A percentile compares a stretch with the other conserved stretches of the same genome.
These are phyloP conservation scores for Komagataella ulmi DNA, from an alignment of 805 yeast genomes.

Conservation along the genomic window DNA sequence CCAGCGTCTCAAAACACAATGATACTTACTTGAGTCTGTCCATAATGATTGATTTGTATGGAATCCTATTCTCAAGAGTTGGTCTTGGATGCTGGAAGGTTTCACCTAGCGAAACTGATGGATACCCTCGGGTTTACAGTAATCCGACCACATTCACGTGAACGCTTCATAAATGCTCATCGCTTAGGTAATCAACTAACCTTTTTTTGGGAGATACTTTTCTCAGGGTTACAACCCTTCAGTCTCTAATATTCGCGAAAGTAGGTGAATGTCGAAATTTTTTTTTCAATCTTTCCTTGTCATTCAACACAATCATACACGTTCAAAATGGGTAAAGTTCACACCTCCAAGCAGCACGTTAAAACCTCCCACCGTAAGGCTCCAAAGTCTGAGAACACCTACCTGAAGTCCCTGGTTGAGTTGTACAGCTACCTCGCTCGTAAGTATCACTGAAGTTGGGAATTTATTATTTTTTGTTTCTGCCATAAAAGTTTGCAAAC, in stretches of 20 bases:
- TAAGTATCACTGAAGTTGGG: constrained; percentile 35
- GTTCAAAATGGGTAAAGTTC: constrained; percentile 88
- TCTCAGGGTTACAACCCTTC: background rate
- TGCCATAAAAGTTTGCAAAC: background rate
- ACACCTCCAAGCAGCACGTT: constrained; percentile 90
- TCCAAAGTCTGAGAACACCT: constrained; percentile 99
- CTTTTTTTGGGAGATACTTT: no score
- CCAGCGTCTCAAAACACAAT: background rate
- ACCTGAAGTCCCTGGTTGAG: constrained; percentile 96
- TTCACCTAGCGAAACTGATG: background rate
- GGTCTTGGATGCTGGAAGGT: background rate
- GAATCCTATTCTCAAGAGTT: background rate
- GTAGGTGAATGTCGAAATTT: background rate
- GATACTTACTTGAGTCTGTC: constrained; percentile 6
- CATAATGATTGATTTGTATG: background rate
- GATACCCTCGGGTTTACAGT: background rate
- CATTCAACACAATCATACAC: constrained; percentile 1
- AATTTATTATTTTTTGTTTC: background rate
- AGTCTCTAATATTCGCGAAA: background rate
- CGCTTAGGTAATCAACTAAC: background rate
- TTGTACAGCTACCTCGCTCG: constrained; percentile 99
- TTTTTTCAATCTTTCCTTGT: constrained; percentile 1
- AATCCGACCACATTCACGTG: background rate
- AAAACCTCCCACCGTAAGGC: constrained; percentile 95
- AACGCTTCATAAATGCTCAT: background rate